These are phyloP conservation scores for Taxawa tesnikishii DNA, from an alignment of 2,329 filamentous ascomycete species.

Conservation along the genomic window DNA sequence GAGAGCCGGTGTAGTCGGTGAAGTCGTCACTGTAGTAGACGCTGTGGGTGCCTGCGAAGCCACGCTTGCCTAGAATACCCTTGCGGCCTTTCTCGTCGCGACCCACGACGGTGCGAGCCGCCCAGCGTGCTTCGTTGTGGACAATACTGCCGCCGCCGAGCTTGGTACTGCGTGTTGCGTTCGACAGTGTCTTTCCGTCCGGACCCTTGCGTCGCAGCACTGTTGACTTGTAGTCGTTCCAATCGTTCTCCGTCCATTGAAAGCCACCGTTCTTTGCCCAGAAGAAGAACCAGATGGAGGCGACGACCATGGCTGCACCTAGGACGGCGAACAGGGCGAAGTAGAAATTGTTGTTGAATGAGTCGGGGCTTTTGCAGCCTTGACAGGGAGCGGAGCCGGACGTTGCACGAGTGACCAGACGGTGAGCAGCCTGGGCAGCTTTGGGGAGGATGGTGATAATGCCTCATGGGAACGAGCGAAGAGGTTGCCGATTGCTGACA, in stretches of 20 bases:
- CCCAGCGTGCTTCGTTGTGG: slow-evolving; percentile 22
- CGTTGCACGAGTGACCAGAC: slow-evolving; percentile 5
- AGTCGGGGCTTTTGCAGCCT: slow-evolving; percentile 15
- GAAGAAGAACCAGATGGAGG: slow-evolving; percentile 94
- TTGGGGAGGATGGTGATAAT: neutral
- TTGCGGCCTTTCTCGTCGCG: slow-evolving; percentile 32
- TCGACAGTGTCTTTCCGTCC: slow-evolving; percentile 73
- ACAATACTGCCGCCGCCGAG: slow-evolving; percentile 78
- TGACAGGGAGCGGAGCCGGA: slow-evolving; percentile 5
- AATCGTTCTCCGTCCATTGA: slow-evolving; percentile 71
- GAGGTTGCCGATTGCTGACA: too few relatives aligned
- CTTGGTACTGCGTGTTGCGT: slow-evolving; percentile 69
- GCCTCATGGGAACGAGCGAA: slow-evolving; percentile 9
- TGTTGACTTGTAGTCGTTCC: slow-evolving; percentile 97
- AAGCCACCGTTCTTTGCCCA: slow-evolving; percentile 96
- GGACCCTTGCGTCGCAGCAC: slow-evolving; percentile 81
- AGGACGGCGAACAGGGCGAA: slow-evolving; percentile 80
- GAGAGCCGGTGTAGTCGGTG: slow-evolving; percentile 20
- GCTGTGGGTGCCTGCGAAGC: slow-evolving; percentile 29
- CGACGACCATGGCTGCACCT: slow-evolving; percentile 61
- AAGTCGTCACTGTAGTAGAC: slow-evolving; percentile 31
- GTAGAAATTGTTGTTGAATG: slow-evolving; percentile 46
- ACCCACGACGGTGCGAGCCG: slow-evolving; percentile 26
- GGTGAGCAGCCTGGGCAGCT: neutral
- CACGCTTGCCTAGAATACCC: slow-evolving; percentile 21